phyloP scores from a whole-genome alignment of 2,329 filamentous ascomycete species.

The Pleoardoris graminearum region DNA sequence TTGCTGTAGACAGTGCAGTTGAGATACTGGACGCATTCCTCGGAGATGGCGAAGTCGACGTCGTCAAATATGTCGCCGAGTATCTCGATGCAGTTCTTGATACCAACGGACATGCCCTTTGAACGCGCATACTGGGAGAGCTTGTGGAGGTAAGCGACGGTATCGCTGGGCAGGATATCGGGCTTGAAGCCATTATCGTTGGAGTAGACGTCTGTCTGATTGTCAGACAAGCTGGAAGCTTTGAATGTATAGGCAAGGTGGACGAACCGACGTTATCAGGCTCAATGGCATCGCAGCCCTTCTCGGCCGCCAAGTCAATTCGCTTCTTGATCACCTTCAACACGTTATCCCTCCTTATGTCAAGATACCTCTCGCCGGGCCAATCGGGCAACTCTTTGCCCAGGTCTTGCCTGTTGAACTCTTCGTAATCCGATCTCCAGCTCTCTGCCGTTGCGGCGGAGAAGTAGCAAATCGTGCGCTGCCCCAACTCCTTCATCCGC shows the following conservation, averaged over 20 bases:
- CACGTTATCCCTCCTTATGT: conserved; percentile 25
- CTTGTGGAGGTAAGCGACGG: conserved; percentile 23
- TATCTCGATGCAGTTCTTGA: conserved; percentile 31
- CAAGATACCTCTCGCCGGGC: conserved; percentile 29
- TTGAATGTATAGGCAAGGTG: not conserved
- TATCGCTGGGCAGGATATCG: conserved; percentile 21
- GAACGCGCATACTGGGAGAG: conserved; percentile 22
- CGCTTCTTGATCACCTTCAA: conserved; percentile 29
- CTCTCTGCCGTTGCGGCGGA: conserved; percentile 28
- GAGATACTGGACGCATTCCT: conserved; percentile 26
- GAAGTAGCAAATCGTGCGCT: conserved; percentile 31
- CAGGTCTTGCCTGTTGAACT: conserved; percentile 21
- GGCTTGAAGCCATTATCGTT: conserved; percentile 27
- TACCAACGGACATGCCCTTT: conserved; percentile 27
- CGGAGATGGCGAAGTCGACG: conserved; percentile 30
- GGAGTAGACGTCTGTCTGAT: conserved; percentile 23
- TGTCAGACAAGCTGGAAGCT: not conserved
- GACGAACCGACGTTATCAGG: conserved; percentile 39
- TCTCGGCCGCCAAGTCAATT: conserved; percentile 29
- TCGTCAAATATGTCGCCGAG: conserved; percentile 28
- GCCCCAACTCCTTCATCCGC: conserved; percentile 20
- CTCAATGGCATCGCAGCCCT: conserved; percentile 46
- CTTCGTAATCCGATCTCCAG: conserved; percentile 27
- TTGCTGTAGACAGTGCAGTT: conserved; percentile 28
- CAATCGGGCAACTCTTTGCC: conserved; percentile 26